phyloP scores from a whole-genome alignment of 169 alveolate genomes.

The Plasmodium gallinaceum region DNA sequence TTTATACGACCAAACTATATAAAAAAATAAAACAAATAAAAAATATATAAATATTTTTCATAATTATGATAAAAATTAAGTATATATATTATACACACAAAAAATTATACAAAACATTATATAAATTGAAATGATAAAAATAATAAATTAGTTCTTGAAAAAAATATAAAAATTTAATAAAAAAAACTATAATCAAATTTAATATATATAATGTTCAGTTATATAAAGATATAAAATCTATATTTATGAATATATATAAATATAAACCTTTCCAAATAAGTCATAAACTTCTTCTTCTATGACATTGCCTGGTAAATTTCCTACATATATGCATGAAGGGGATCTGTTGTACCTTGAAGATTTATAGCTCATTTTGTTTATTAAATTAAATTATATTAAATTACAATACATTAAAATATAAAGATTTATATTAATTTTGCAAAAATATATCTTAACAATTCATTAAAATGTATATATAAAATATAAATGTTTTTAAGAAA shows the following conservation, averaged over 20 bases:
- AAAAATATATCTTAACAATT: constrained; percentile 37
- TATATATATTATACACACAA: constrained; percentile 14
- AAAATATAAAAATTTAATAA: constrained; percentile 19
- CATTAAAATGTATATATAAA: constrained; percentile 13
- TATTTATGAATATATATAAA: neutral
- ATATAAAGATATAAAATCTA: too few relatives aligned
- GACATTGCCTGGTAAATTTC: constrained; percentile 83
- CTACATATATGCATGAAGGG: constrained; percentile 82
- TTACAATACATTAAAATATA: constrained; percentile 45
- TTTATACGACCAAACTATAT: constrained; percentile 84
- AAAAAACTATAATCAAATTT: too few relatives aligned
- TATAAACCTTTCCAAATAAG: constrained; percentile 79
- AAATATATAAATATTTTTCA: neutral
- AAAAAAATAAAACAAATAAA: constrained; percentile 11
- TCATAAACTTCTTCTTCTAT: constrained; percentile 81
- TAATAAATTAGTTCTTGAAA: constrained; percentile 1
- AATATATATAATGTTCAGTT: too few relatives aligned
- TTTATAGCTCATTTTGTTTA: constrained; percentile 77
- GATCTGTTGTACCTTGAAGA: constrained; percentile 78
- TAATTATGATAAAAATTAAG: neutral
- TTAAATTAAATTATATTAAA: constrained; percentile 41
- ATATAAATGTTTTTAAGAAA: constrained; percentile 3
- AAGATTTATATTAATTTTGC: constrained; percentile 25
- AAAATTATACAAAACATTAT: constrained; percentile 3
- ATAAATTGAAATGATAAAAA: neutral